Evolutionary conservation across 768 basidiomycete species (phyloP).

Genomic region (Rossbeevera mucosa): DNA sequence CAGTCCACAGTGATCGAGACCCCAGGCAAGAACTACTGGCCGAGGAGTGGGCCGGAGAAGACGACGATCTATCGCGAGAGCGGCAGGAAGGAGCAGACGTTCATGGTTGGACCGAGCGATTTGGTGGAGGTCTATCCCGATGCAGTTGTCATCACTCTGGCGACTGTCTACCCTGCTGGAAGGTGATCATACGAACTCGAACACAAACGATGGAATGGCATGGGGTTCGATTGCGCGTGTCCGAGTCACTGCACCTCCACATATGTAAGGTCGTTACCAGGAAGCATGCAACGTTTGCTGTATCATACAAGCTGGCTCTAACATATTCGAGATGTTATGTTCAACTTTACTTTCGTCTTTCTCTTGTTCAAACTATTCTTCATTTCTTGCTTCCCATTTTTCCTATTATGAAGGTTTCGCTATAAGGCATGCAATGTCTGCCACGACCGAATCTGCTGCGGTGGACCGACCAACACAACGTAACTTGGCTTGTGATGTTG

Average conservation of each 20-base stretch:
- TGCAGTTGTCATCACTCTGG: slow-evolving; percentile 8
- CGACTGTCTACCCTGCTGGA: background rate
- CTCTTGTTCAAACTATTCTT: background rate
- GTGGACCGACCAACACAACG: background rate
- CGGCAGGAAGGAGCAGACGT: slow-evolving; percentile 4
- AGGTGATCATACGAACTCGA: background rate
- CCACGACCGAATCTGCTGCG: no score
- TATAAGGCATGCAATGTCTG: no score
- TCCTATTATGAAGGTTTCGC: background rate
- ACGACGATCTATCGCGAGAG: slow-evolving; percentile 2
- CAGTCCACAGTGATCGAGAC: background rate
- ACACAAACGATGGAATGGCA: background rate
- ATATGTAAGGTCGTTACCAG: background rate
- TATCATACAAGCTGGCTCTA: no score
- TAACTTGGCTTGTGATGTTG: no score
- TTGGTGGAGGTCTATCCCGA: slow-evolving; percentile 12
- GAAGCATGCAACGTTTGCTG: background rate
- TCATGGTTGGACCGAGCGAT: slow-evolving; percentile 13
- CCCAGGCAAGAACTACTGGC: slow-evolving; percentile 5
- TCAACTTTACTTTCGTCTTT: background rate
- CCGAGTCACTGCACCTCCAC: background rate
- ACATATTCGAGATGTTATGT: background rate
- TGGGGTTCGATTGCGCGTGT: background rate
- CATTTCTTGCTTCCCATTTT: background rate
- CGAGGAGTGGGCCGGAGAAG: slow-evolving; percentile 7